phyloP scores from a whole-genome alignment of 805 yeast species.

The Zygosaccharomyces gambellarensis region DNA sequence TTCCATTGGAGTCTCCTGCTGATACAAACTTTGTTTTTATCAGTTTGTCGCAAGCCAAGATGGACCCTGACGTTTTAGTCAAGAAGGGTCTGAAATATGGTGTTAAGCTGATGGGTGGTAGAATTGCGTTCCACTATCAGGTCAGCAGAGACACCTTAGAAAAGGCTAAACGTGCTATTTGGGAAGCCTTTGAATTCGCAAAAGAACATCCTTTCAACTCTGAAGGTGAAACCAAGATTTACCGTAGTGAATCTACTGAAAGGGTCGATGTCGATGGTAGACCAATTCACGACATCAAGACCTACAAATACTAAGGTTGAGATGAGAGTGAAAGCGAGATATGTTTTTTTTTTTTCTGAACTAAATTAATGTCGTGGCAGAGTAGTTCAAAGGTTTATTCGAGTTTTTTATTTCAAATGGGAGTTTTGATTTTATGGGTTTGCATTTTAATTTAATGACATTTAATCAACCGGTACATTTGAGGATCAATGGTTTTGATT shows the following conservation, averaged over 20 bases:
- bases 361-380: slow-evolving; percentile 20
- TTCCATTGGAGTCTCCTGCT: slow-evolving; percentile 65
- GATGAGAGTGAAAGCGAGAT: background rate
- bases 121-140: slow-evolving; percentile 80
- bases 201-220: slow-evolving; percentile 47
- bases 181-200: slow-evolving; percentile 54
- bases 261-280: slow-evolving; percentile 31
- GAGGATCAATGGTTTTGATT: slow-evolving; percentile 26
- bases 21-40: slow-evolving; percentile 81
- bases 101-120: slow-evolving; percentile 62
- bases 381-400: slow-evolving; percentile 14
- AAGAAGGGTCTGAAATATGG: slow-evolving; percentile 54
- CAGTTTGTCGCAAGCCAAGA: slow-evolving; percentile 49
- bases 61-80: slow-evolving; percentile 53
- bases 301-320: slow-evolving; percentile 30
- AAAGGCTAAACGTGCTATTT: slow-evolving; percentile 50
- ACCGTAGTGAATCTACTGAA: slow-evolving; percentile 39
- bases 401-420: slow-evolving; percentile 15
- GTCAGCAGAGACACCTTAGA: slow-evolving; percentile 51
- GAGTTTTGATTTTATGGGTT: slow-evolving; percentile 10
- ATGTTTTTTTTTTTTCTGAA: background rate
- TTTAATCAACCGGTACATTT: slow-evolving; percentile 21
- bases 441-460: background rate
- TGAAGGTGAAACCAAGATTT: slow-evolving; percentile 45
- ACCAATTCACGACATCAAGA: slow-evolving; percentile 31